phyloP scores from a whole-genome alignment of 495 filamentous ascomycete species.

The Ascobolus immersus region DNA sequence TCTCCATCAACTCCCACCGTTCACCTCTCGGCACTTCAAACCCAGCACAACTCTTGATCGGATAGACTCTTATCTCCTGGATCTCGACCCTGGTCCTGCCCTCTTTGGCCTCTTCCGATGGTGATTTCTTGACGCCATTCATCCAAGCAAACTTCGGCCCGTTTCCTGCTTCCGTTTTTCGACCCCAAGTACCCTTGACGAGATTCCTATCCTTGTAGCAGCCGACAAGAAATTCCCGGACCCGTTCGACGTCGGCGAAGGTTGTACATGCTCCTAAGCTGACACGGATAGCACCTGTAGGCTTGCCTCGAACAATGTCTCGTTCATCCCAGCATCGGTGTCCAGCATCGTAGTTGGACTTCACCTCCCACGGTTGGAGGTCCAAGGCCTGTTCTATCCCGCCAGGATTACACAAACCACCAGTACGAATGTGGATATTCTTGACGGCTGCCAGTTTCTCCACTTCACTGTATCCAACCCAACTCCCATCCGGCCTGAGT shows the following conservation, averaged over 20 bases:
- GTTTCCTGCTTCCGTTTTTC: conserved; percentile 16
- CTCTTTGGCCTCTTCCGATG: conserved; percentile 17
- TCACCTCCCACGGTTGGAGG: conserved; percentile 53
- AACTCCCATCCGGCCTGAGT: conserved; percentile 34
- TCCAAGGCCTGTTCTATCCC: conserved; percentile 44
- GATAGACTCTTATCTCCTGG: no score
- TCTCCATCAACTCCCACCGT: conserved; percentile 46
- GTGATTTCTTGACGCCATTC: background rate
- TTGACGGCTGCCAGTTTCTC: conserved; percentile 59
- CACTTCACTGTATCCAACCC: conserved; percentile 58
- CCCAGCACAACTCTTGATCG: conserved; percentile 71
- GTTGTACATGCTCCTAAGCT: conserved; percentile 81
- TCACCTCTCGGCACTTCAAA: conserved; percentile 38
- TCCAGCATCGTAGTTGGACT: conserved; percentile 52
- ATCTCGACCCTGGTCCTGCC: conserved; percentile 17
- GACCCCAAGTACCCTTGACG: conserved; percentile 1
- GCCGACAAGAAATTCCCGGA: conserved; percentile 47
- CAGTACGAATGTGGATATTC: conserved; percentile 57
- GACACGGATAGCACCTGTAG: conserved; percentile 61
- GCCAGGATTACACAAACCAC: conserved; percentile 76
- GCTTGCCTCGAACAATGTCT: conserved; percentile 57
- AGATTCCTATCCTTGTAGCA: conserved; percentile 31
- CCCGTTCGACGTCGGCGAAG: conserved; percentile 40
- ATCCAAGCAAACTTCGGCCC: conserved; percentile 35
- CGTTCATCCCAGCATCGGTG: conserved; percentile 55